A percentile compares a stretch with the other conserved stretches of the same genome.
Conservation (phyloP, 163 green algal genomes). For the Scenedesmus sp. region DNA sequence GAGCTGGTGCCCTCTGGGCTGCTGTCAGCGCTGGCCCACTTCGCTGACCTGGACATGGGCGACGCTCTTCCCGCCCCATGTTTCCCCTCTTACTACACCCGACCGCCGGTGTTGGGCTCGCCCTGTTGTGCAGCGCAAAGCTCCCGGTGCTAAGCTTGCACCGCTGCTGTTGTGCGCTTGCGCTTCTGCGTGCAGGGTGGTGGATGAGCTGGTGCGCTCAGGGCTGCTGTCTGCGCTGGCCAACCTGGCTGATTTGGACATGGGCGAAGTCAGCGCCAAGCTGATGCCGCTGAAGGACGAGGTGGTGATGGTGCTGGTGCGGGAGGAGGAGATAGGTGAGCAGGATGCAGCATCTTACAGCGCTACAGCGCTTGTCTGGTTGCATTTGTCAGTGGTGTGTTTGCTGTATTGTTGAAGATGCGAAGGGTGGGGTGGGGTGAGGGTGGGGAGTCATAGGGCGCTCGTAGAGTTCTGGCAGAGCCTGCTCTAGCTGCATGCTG, state of each 20-base stretch:
- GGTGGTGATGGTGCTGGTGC: background rate
- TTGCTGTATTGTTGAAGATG: too few relatives aligned
- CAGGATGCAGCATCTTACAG: too few relatives aligned
- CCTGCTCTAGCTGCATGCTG: too few relatives aligned
- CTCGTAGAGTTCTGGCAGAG: too few relatives aligned
- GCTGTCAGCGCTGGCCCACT: background rate
- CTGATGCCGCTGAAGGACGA: constrained; percentile 40
- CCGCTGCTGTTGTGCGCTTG: background rate
- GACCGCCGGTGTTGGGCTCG: too few relatives aligned
- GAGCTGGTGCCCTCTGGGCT: constrained; percentile 6
- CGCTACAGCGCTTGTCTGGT: too few relatives aligned
- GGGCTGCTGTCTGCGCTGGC: background rate
- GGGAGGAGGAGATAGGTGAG: background rate
- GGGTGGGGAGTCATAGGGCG: too few relatives aligned
- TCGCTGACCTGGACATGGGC: background rate
- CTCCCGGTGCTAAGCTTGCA: background rate
- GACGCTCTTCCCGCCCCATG: background rate
- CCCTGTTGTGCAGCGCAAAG: too few relatives aligned
- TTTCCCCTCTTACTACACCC: too few relatives aligned
- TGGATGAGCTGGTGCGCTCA: background rate
- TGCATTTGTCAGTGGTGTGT: too few relatives aligned
- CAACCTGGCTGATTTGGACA: background rate
- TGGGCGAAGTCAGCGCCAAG: background rate
- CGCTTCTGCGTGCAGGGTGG: background rate
- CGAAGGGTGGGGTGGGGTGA: too few relatives aligned